phyloP scores from a whole-genome alignment of 1,139 yeast genomes.

The Chernovozyma sophiae-reginae region DNA sequence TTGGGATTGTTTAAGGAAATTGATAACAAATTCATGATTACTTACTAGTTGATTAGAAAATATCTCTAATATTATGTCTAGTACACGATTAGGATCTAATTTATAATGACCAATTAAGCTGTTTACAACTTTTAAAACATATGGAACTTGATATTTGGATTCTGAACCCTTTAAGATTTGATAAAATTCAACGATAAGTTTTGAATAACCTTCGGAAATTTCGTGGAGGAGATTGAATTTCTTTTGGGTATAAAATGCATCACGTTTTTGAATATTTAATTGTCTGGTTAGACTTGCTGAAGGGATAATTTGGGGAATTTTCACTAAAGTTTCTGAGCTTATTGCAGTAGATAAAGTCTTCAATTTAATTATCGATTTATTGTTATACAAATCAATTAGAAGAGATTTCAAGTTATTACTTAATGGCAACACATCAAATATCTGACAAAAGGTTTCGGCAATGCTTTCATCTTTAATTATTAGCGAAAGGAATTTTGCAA shows the following conservation, averaged over 20 bases:
- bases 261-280: constrained; percentile 44
- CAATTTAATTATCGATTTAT: constrained; percentile 31
- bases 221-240: constrained; percentile 75
- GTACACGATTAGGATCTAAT: constrained; percentile 69
- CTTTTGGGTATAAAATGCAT: constrained; percentile 63
- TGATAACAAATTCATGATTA: constrained; percentile 43
- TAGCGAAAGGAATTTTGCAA: constrained; percentile 25
- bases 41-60: constrained; percentile 41
- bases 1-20: constrained; percentile 46
- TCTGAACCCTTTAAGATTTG: constrained; percentile 39
- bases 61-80: constrained; percentile 59
- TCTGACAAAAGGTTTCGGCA: constrained; percentile 41
- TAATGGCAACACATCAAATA: constrained; percentile 43
- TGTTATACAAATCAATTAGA: constrained; percentile 20
- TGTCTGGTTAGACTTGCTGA: constrained; percentile 32
- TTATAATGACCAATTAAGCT: constrained; percentile 71
- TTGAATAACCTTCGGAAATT: constrained; percentile 77
- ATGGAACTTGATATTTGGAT: constrained; percentile 38
- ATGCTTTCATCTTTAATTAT: constrained; percentile 29
- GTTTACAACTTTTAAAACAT: constrained; percentile 49
- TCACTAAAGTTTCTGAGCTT: constrained; percentile 31
- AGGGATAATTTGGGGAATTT: constrained; percentile 34
- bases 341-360: constrained; percentile 35
- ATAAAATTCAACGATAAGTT: constrained; percentile 53
- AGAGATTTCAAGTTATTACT: constrained; percentile 25